These are phyloP conservation scores for Sechiopsis laciniata DNA, from an alignment of 306 rosid genomes.

Conservation along the genomic window DNA sequence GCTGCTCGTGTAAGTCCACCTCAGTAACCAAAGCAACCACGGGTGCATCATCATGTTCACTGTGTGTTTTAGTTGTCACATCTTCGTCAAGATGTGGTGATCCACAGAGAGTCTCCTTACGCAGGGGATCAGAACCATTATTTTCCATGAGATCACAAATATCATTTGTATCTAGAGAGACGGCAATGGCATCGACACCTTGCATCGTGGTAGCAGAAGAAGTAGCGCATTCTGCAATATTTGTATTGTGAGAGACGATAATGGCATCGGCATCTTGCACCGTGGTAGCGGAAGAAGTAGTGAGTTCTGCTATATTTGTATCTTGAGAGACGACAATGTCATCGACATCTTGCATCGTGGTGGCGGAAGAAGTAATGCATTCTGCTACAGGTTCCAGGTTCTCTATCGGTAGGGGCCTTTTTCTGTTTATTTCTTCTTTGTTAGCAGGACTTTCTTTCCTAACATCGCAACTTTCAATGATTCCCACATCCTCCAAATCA, in stretches of 20 bases:
- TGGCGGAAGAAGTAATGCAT: slow-evolving; percentile 28
- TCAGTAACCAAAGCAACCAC: slow-evolving; percentile 24
- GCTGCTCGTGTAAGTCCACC: slow-evolving; percentile 37
- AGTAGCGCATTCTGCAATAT: slow-evolving; percentile 23
- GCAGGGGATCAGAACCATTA: slow-evolving; percentile 7
- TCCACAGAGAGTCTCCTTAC: slow-evolving; percentile 25
- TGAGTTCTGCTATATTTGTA: slow-evolving; percentile 10
- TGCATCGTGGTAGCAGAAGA: slow-evolving; percentile 21
- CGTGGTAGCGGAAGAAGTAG: slow-evolving; percentile 28
- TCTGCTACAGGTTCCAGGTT: slow-evolving; percentile 23
- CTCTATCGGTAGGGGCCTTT: slow-evolving; percentile 22
- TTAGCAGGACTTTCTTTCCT: slow-evolving; percentile 34
- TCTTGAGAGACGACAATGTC: slow-evolving; percentile 28
- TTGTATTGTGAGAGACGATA: slow-evolving; percentile 29
- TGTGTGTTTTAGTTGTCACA: slow-evolving; percentile 19
- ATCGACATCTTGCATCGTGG: not conserved
- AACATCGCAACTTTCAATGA: slow-evolving; percentile 34
- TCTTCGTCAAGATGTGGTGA: slow-evolving; percentile 20
- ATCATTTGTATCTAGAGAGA: slow-evolving; percentile 23
- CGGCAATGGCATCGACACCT: slow-evolving; percentile 21
- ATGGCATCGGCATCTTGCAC: not conserved
- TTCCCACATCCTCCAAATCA: slow-evolving; percentile 42
- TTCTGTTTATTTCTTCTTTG: slow-evolving; percentile 35
- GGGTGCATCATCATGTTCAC: slow-evolving; percentile 24
- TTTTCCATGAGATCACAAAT: slow-evolving; percentile 26